Evolutionary conservation across 1,284 basidiomycete species (phyloP), one percentile per base, ranked within the genome.

Genomic region (Apiotrichum domesticum): DNA sequence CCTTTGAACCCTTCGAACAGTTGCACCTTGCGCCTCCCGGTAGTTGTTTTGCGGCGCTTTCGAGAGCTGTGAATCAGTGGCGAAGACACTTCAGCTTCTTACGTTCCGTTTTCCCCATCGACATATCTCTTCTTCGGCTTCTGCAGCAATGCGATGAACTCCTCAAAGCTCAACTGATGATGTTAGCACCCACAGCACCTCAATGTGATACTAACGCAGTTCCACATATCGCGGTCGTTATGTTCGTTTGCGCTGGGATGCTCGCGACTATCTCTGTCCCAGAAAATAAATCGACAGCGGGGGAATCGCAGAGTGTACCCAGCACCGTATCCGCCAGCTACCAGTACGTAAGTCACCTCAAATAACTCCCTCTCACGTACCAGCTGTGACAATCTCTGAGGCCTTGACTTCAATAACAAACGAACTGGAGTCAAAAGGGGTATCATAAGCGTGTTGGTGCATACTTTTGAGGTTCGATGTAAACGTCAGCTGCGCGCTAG

Each of bases 371-470:
- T 7, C 6, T 41, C 8, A 65, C 78, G 63, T 55, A 85, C 90
- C 86, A 15, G 88, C 82, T 10, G 80, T 77, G 2, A 84, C 84
- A 53, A 96, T 88, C 70, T 95, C 91, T 0, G 91, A 87, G 0
- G 89, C 93, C 73, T 96, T 96, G 55, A 96, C 83, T 65, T 87
- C 87, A 61, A 96, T 64, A 37, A 96, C 87, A 73, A 78, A 77
- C 1, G 75, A 75, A 52, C 73, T 74, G 51, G 6, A 13, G 35
- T 51, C 40, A 40, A 39, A n/a, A 47, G 46, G 4, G 13, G 4
- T 10, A 33, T 29, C 29, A 29, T 29, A 29, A 3, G 29, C 29
- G 0, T 11, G 1, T 35, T 39, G 42, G 15, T 13, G 54, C 70
- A 45, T 41, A 78, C 76, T 77, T 66, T 15, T 72, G 66, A 0